A percentile compares a stretch with the other conserved stretches of the same genome.
These are phyloP conservation scores for Hyphodiscus sp. DNA, from an alignment of 2,329 filamentous ascomycete species.

Conservation along the genomic window DNA sequence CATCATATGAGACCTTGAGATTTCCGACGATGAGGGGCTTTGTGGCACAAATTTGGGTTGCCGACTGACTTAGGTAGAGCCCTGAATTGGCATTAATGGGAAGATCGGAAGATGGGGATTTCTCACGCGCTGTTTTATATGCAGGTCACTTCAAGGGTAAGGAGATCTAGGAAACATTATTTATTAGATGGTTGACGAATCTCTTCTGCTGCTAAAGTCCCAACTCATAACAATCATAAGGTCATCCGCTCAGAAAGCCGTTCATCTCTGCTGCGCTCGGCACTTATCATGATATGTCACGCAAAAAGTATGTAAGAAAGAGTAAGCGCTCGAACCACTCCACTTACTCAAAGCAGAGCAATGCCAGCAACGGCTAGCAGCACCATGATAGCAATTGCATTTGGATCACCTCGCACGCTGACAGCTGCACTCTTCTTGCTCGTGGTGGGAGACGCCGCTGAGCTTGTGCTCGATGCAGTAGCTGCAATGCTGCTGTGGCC, in stretches of 20 bases:
- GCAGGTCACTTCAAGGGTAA: not conserved
- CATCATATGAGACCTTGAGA: not conserved
- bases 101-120: not conserved
- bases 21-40: not conserved
- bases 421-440: conserved; percentile 21
- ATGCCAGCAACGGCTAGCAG: conserved; percentile 5
- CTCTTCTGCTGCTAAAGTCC: not conserved
- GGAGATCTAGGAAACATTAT: not conserved
- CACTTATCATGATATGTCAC: conserved; percentile 2
- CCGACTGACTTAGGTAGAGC: not conserved
- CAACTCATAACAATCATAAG: not conserved
- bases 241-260: not conserved
- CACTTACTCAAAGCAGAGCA: conserved; percentile 6
- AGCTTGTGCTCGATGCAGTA: not conserved
- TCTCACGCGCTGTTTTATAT: not conserved
- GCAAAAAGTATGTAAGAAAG: conserved; percentile 13
- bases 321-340: not conserved
- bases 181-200: not conserved
- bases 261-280: not conserved
- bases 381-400: conserved; percentile 9
- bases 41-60: not conserved
- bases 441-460: conserved; percentile 11
- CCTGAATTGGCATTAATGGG: not conserved
- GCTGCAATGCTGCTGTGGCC: conserved; percentile 7
- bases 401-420: conserved; percentile 6